These are phyloP conservation scores for Oryza longistaminata DNA, from an alignment of 176 grass and related monocot species.

Conservation along the genomic window DNA sequence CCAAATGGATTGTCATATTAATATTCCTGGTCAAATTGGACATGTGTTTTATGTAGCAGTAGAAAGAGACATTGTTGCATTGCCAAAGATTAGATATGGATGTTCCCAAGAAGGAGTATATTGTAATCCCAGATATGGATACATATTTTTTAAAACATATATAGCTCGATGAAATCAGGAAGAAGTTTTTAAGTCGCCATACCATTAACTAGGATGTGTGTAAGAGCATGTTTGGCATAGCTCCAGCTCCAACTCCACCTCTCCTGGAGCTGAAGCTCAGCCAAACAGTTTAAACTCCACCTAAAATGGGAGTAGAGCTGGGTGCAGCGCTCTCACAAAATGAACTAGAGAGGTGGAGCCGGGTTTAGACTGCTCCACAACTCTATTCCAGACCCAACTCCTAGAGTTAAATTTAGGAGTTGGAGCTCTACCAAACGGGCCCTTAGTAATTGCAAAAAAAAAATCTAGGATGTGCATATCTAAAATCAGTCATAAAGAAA, in stretches of 20 bases:
- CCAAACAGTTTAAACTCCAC: too few species aligned
- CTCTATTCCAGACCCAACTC: too few species aligned
- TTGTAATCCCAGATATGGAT: not conserved
- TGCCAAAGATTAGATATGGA: not conserved
- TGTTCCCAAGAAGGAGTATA: not conserved
- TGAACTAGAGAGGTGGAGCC: too few species aligned
- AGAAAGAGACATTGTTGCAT: not conserved
- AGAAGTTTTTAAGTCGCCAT: not conserved
- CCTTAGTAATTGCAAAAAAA: too few species aligned
- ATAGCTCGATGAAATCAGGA: not conserved
- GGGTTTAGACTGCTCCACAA: too few species aligned
- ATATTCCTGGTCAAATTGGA: not conserved
- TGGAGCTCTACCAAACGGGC: too few species aligned
- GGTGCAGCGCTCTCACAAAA: too few species aligned
- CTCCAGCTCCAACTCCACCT: too few species aligned
- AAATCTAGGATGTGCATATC: not conserved
- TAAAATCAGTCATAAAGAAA: slow-evolving; percentile 8
- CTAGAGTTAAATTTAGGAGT: too few species aligned
- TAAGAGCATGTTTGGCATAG: too few species aligned
- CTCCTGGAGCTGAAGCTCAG: too few species aligned
- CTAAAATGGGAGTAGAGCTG: too few species aligned
- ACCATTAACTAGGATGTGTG: not conserved
- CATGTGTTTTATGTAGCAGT: not conserved
- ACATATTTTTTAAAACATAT: not conserved
- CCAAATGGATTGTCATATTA: not conserved